A percentile compares a stretch with the other conserved stretches of the same genome.
Evolutionary conservation across 225 moss, liverwort and hornwort genomes (phyloP).

Genomic region (Polytrichum commune): DNA sequence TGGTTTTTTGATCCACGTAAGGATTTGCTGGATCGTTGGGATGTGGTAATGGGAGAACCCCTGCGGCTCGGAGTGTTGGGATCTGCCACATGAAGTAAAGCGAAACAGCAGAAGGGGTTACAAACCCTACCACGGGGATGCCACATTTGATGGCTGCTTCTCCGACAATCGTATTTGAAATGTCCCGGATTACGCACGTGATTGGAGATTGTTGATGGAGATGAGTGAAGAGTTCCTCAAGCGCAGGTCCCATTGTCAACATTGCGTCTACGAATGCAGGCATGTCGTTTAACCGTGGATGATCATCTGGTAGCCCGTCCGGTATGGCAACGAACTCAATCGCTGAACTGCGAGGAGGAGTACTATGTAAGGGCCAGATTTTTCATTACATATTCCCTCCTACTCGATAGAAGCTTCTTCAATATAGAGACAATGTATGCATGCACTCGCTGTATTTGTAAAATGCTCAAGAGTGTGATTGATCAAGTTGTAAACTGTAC

Average conservation of each 20-base stretch:
- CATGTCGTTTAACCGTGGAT: neutral
- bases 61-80: neutral
- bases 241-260: slow-evolving; percentile 4
- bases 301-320: slow-evolving; percentile 2
- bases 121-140: slow-evolving; percentile 26
- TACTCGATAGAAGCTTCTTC: too few relatives aligned
- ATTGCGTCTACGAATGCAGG: neutral
- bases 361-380: too few relatives aligned
- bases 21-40: slow-evolving; percentile 8
- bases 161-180: slow-evolving; percentile 7
- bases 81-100: slow-evolving; percentile 5
- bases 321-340: neutral
- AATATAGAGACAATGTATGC: too few relatives aligned
- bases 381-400: too few relatives aligned
- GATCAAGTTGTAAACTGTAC: too few relatives aligned
- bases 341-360: neutral
- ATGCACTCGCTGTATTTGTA: too few relatives aligned
- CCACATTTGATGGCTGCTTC: slow-evolving; percentile 3
- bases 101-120: slow-evolving; percentile 22
- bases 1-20: neutral
- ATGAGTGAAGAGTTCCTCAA: slow-evolving; percentile 11
- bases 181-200: slow-evolving; percentile 29
- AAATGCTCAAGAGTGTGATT: too few relatives aligned
- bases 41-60: slow-evolving; percentile 25
- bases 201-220: slow-evolving; percentile 10